These are phyloP conservation scores for Ophiostoma ips DNA, from an alignment of 2,329 filamentous ascomycete species.

Conservation along the genomic window DNA sequence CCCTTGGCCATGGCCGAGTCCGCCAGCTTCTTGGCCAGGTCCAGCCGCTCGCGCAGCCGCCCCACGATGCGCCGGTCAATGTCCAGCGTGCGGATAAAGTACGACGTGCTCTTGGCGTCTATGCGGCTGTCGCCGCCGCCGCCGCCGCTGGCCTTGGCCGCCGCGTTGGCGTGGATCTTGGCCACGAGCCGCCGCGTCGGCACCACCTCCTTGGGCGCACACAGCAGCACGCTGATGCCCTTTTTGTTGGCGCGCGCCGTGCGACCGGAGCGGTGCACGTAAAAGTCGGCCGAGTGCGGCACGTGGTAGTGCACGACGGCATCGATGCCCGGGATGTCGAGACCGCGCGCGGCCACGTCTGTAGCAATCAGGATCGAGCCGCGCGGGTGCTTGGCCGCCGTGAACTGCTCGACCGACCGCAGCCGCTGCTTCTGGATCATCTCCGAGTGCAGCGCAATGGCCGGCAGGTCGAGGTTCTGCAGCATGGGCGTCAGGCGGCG, in stretches of 20 bases:
- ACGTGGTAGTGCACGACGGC: conserved; percentile 92
- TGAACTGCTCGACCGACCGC: conserved; percentile 84
- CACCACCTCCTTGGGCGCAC: conserved; percentile 78
- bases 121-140: conserved; percentile 36
- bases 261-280: conserved; percentile 88
- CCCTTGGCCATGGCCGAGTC: conserved; percentile 77
- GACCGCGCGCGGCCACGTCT: conserved; percentile 82
- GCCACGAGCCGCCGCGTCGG: conserved; percentile 71
- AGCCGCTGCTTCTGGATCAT: conserved; percentile 94
- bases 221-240: conserved; percentile 77
- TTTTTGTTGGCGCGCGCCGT: conserved; percentile 71
- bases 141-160: conserved; percentile 28
- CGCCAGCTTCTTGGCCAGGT: conserved; percentile 73
- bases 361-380: conserved; percentile 71
- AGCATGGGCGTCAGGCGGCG: conserved; percentile 75
- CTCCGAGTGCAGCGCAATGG: conserved; percentile 71
- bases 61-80: conserved; percentile 68
- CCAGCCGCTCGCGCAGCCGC: conserved; percentile 62
- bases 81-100: conserved; percentile 67
- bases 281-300: conserved; percentile 78
- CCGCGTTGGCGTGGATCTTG: conserved; percentile 60
- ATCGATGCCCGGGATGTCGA: conserved; percentile 84
- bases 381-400: conserved; percentile 39
- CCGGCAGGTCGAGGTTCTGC: conserved; percentile 64
- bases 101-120: not conserved